Conservation (phyloP, 2,329 filamentous ascomycete species). For the Berkeleyomyces rouxiae region DNA sequence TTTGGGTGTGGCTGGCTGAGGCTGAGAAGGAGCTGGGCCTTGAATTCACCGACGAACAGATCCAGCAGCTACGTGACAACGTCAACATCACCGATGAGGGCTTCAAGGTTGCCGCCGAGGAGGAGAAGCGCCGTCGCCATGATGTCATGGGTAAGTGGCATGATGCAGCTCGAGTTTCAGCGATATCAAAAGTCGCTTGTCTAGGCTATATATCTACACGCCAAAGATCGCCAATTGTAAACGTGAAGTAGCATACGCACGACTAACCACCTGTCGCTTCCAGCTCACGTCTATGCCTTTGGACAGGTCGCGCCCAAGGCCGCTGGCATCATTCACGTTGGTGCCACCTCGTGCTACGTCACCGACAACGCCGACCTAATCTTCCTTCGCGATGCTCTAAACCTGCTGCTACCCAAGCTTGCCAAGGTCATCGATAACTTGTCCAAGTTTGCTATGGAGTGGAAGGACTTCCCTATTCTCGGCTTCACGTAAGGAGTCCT, state of each 20-base stretch:
- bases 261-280: slow-evolving; percentile 29
- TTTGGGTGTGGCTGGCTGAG: slow-evolving; percentile 77
- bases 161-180: background rate
- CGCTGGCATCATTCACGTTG: slow-evolving; percentile 69
- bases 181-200: background rate
- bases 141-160: slow-evolving; percentile 15
- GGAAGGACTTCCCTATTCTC: slow-evolving; percentile 34
- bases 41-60: slow-evolving; percentile 52
- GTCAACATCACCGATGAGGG: slow-evolving; percentile 61
- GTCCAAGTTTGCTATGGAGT: slow-evolving; percentile 51
- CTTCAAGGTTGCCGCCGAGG: slow-evolving; percentile 55
- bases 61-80: slow-evolving; percentile 60
- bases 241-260: slow-evolving; percentile 30
- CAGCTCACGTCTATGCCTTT: slow-evolving; percentile 52
- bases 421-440: slow-evolving; percentile 66
- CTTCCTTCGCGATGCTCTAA: slow-evolving; percentile 44
- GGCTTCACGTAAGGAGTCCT: slow-evolving; percentile 12
- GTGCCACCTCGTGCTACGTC: slow-evolving; percentile 42
- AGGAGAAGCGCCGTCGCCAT: slow-evolving; percentile 58
- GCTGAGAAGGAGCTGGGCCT: slow-evolving; percentile 67
- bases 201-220: background rate
- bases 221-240: too few relatives aligned
- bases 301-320: slow-evolving; percentile 58
- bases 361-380: slow-evolving; percentile 70
- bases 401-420: slow-evolving; percentile 61